Base-by-base conservation (phyloP, 2,329 filamentous ascomycete genomes). In the Xylariaceae sp. region DNA sequence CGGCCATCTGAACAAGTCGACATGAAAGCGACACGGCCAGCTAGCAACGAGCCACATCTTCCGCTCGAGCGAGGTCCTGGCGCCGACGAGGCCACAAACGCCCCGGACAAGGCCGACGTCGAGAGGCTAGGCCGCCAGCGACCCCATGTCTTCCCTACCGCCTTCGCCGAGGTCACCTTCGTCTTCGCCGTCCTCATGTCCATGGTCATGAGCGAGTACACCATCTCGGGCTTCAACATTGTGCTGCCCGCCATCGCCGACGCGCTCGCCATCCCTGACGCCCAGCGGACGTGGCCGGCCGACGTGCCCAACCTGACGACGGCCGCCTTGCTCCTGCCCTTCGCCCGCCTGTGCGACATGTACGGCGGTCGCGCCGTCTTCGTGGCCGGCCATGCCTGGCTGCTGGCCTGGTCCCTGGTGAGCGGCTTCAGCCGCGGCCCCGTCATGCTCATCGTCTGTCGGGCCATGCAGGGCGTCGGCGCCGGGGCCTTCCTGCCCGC, bases 181-280 rank as follows among this genome's bases (percentile, higher is more conserved):
- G 68, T 74, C 45, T 70, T 77, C 44, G 69, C 73, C 0, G 63
- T 79, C 19, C 55, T 75, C 8, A 65, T 73, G 50, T 76, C 72
- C 14, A 70, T 77, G 56, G 68, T 77, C 35, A 62, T 78, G 37
- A 49, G 75, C 67, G 83, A 89, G 60, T 89, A 80, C 57, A 83
- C 81, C 51, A 72, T 90, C 32, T 83, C 79, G 29, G 86, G 86
- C 19, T 92, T 89, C 55, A 73, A 72, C 38, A 80, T 82, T 45
- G 72, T 90, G 17, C 58, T 89, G 0, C 84, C 85, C 1, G 75
- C 74, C 0, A 56, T 92, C 3, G 64, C 75, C 9, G 51, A 57
- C 9, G 68, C 75, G 1, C 67, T 92, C 4, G 35, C 75, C 24
- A 87, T 92, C 25, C 74, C 83, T 0, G 67, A 57, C 50, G 68